Evolutionary conservation across 495 filamentous ascomycete genomes (phyloP).

Genomic region (Xylaria acuta): DNA sequence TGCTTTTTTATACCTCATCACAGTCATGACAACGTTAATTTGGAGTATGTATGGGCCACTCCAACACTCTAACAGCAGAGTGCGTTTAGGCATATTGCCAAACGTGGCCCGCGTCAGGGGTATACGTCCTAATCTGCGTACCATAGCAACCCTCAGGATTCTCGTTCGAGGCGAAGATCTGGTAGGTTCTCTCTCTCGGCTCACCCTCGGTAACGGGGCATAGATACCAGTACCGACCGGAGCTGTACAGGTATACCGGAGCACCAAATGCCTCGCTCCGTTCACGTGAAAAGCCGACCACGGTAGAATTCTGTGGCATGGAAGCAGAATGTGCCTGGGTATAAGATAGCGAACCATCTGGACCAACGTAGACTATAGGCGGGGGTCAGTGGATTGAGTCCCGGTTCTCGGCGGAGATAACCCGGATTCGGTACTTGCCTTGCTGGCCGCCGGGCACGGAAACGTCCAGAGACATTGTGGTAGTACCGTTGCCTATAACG

Average conservation of each 20-base stretch:
- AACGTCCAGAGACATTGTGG: conserved; percentile 32
- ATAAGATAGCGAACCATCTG: conserved; percentile 36
- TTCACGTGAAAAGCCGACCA: conserved; percentile 29
- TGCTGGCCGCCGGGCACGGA: conserved; percentile 39
- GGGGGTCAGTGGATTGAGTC: background rate
- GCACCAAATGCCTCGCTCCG: conserved; percentile 32
- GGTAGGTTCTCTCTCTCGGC: conserved; percentile 31
- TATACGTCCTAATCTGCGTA: background rate
- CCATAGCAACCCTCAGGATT: background rate
- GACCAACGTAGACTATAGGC: conserved; percentile 34
- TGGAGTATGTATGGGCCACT: background rate
- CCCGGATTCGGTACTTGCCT: conserved; percentile 24
- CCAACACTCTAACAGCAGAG: background rate
- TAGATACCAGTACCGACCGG: conserved; percentile 19
- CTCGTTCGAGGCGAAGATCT: conserved; percentile 22
- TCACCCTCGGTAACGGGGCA: conserved; percentile 33
- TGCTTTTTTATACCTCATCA: background rate
- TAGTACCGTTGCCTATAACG: conserved; percentile 26
- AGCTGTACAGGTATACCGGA: conserved; percentile 22
- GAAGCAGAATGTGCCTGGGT: conserved; percentile 31
- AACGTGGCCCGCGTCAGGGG: background rate
- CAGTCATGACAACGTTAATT: background rate
- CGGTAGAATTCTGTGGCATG: conserved; percentile 28
- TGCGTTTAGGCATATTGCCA: conserved; percentile 21
- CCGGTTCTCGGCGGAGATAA: background rate